Evolutionary conservation across 257 asterid genomes (phyloP).

Genomic region (Solanum phureja): DNA sequence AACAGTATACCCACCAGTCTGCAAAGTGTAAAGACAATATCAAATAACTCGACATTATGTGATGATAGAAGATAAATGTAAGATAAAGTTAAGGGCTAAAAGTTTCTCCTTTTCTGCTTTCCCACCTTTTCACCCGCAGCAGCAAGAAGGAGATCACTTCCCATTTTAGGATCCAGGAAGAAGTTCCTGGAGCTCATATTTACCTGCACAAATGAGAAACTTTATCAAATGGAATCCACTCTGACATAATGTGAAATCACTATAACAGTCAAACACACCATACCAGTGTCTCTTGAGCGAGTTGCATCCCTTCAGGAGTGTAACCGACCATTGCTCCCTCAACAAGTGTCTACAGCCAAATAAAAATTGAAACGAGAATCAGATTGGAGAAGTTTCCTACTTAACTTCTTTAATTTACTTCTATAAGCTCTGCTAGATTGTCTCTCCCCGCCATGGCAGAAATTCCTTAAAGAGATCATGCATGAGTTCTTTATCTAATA

Average conservation of each 20-base stretch:
- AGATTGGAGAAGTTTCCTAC: background rate
- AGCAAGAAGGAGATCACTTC: slow-evolving; percentile 59
- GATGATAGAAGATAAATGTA: background rate
- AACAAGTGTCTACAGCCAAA: slow-evolving; percentile 49
- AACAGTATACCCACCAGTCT: slow-evolving; percentile 72
- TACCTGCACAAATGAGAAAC: slow-evolving; percentile 26
- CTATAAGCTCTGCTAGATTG: background rate
- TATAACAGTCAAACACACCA: background rate
- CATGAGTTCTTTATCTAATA: background rate
- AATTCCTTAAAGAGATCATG: background rate
- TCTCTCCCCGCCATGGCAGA: background rate
- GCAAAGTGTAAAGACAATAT: slow-evolving; percentile 7
- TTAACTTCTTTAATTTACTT: background rate
- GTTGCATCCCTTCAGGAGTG: slow-evolving; percentile 80
- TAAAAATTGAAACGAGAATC: background rate
- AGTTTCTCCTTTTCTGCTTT: background rate
- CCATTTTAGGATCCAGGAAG: slow-evolving; percentile 36
- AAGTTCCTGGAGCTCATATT: slow-evolving; percentile 44
- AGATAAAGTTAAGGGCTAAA: background rate
- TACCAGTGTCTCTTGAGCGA: slow-evolving; percentile 88
- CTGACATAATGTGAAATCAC: background rate
- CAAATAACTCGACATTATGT: background rate
- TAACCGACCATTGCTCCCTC: slow-evolving; percentile 89
- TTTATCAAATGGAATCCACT: background rate
- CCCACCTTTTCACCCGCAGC: slow-evolving; percentile 92